phyloP scores from a whole-genome alignment of 805 yeast genomes.

The Saccharomyces cerevisiae region DNA sequence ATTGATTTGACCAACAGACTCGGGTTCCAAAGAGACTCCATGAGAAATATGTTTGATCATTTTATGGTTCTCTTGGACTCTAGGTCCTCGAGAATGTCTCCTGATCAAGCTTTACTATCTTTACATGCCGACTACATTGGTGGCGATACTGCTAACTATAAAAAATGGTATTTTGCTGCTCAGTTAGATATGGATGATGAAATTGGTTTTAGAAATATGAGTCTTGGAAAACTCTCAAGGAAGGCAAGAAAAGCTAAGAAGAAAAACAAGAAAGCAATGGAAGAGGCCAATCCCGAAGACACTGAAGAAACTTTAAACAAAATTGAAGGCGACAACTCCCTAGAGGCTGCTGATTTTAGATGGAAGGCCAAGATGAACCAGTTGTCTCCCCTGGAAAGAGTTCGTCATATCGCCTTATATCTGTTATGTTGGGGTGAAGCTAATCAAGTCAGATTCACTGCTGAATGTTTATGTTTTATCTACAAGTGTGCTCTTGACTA shows the following conservation, averaged over 20 bases:
- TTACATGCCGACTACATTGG: conserved; percentile 85
- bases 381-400: conserved; percentile 67
- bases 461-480: conserved; percentile 85
- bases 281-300: conserved; percentile 55
- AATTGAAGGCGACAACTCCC: conserved; percentile 75
- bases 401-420: conserved; percentile 69
- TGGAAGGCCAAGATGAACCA: conserved; percentile 78
- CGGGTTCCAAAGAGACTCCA: conserved; percentile 87
- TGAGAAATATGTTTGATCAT: conserved; percentile 86
- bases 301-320: conserved; percentile 52
- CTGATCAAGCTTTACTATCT: conserved; percentile 75
- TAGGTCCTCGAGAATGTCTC: conserved; percentile 81
- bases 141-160: conserved; percentile 78
- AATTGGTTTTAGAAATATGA: conserved; percentile 76
- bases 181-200: conserved; percentile 81
- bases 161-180: conserved; percentile 84
- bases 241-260: conserved; percentile 76
- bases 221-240: conserved; percentile 63
- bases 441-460: conserved; percentile 86
- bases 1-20: conserved; percentile 75
- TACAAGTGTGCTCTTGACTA: conserved; percentile 93
- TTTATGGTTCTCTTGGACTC: conserved; percentile 80
- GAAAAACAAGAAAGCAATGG: conserved; percentile 66
- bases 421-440: conserved; percentile 85
- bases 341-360: conserved; percentile 73